Base-by-base conservation (phyloP, 768 basidiomycete genomes). In the Dacryopinax spathularia region DNA sequence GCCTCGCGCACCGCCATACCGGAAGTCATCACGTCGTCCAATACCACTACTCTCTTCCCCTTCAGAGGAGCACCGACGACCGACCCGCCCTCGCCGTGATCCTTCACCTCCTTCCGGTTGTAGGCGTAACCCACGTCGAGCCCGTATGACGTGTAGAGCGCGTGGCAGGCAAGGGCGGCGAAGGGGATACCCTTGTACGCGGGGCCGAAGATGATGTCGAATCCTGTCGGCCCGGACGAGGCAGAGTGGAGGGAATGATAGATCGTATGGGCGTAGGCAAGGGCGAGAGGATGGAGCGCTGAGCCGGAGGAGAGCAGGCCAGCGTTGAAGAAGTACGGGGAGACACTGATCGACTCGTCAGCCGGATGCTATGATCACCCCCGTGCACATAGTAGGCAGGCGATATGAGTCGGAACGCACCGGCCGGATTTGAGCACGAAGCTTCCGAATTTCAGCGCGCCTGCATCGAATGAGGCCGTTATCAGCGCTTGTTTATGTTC, bases 251-350 rank as follows among this genome's bases (percentile, higher is more conserved):
- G 44, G 72, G 62, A 39, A 78, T 76, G 7, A 77, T 75, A 0
- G 70, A 97, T 89, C 13, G 89, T 87, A 1, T 84, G 75, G 1
- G 95, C 91, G 68, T 94, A 97, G 2, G 93, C 90, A 2, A 81
- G 77, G 9, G 91, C 84, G 48, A 95, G 77, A 1, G 85, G 79
- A 34, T 85, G 75, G 56, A 98, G 83, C 36, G 95, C 84, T 0
- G 86, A 82, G 0, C 93, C 92, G 1, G 86, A 84, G 72, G 84
- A 89, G 67, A 99, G 80, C 22, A 91, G 81, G 12, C 91, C 91
- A 1, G 93, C 92, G 70, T 97, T 97, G 80, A 97, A 93, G 74
- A 97, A 99, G 76, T 98, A 98, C 1, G 95, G 96, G 7, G 95
- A 99, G 62, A 81, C 76, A 37, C 91, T 90, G 74, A 20, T 33